Base-by-base conservation (phyloP, 176 grass and related monocot genomes). In the Guadua angustifolia region DNA sequence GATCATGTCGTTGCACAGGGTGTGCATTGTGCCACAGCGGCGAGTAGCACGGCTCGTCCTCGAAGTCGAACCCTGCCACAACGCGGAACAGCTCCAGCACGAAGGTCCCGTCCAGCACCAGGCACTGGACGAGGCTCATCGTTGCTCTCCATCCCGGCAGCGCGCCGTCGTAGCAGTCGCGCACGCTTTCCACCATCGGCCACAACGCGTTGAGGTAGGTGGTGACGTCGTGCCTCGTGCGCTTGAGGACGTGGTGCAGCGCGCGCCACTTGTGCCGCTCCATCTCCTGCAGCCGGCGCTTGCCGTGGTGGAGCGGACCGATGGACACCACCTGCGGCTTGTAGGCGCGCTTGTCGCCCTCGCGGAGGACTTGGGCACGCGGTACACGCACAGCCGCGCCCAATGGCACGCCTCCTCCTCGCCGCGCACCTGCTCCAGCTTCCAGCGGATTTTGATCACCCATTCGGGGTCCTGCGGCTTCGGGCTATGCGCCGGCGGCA, bases 181-280 rank as follows among this genome's bases (percentile, higher is more conserved):
- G 80, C n/a, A 80, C 71, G 0, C 75, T 72, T 9, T 94, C 92
- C 88, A 92, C 92, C 26, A 92, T 57, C 22, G 88, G 78, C 0
- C 36, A 46, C 67, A 88, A 55, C 1, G 90, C 90, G 50, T 71
- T 52, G 3, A 97, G 88, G 84, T 92, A 97, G 6, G 55, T 2
- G 32, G 79, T 69, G 75, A 97, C 85, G 59, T 89, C 88, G 73
- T 88, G 90, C 12, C 77, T 50, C 15, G 90, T 94, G 82, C 95
- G 92, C 84, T 86, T 74, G 42, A 97, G 71, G 43, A 88, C 92
- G 75, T 81, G 88, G 73, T 92, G 88, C 80, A 97, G 75, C 18
- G 90, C 92, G 75, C 95, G 92, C 95, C 95, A 97, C 88, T 97
- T 97, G 90, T 97, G 95, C 0, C 50, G 84, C 36, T 97, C 92